phyloP scores from a whole-genome alignment of 352 stramenopile genomes.

The Globisporangium nunn region DNA sequence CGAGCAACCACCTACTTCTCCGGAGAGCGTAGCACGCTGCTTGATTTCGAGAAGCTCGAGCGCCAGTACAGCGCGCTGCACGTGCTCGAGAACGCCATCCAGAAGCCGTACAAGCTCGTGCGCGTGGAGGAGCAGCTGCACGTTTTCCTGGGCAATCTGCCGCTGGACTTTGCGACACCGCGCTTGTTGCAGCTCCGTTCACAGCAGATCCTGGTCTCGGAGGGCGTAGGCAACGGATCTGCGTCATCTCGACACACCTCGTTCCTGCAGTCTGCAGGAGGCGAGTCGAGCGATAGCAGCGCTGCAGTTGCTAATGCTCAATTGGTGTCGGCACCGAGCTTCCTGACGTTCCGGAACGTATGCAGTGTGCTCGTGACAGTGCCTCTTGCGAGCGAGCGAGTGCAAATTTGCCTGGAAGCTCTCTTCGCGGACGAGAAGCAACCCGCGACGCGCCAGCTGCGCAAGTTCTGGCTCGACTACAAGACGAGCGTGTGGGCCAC shows the following conservation, averaged over 20 bases:
- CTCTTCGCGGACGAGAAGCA: slow-evolving; percentile 39
- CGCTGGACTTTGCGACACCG: slow-evolving; percentile 35
- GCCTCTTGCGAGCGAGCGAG: slow-evolving; percentile 17
- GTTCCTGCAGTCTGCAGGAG: slow-evolving; percentile 4
- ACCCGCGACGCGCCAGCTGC: slow-evolving; percentile 24
- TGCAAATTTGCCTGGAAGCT: slow-evolving; percentile 39
- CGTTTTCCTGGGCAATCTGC: slow-evolving; percentile 25
- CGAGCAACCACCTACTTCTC: slow-evolving; percentile 40
- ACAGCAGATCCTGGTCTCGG: slow-evolving; percentile 38
- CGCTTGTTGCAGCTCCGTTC: slow-evolving; percentile 42
- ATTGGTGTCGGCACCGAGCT: slow-evolving; percentile 9
- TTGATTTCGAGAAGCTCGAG: slow-evolving; percentile 57
- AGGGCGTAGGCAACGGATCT: slow-evolving; percentile 10
- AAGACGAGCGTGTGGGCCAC: slow-evolving; percentile 27
- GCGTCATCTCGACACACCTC: slow-evolving; percentile 6
- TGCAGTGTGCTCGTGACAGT: slow-evolving; percentile 33
- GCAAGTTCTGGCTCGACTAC: slow-evolving; percentile 45
- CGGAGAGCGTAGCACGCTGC: slow-evolving; percentile 13
- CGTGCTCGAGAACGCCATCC: slow-evolving; percentile 41
- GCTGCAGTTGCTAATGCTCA: slow-evolving; percentile 5
- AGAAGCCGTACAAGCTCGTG: slow-evolving; percentile 5
- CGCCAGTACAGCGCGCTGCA: slow-evolving; percentile 45
- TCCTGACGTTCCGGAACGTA: slow-evolving; percentile 46
- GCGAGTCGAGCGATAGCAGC: slow-evolving; percentile 12
- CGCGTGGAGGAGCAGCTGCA: slow-evolving; percentile 15